Conservation (phyloP, 2,329 filamentous ascomycete genomes). For the Sclerotinia nivalis region DNA sequence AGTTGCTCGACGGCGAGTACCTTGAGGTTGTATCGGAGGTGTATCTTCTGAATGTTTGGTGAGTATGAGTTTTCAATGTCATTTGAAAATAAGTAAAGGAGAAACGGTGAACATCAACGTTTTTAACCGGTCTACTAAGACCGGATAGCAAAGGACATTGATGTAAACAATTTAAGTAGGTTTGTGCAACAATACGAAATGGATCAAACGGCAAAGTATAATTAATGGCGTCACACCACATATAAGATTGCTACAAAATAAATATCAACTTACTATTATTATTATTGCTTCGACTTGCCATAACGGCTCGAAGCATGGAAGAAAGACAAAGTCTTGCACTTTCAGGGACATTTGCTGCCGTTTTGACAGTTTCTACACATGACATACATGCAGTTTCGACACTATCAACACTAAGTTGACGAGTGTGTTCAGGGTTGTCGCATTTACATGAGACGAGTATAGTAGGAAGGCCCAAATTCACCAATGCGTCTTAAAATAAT, state of each 20-base stretch:
- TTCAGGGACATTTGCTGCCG: conserved; percentile 68
- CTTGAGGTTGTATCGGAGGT: conserved; percentile 32
- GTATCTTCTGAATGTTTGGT: conserved; percentile 12
- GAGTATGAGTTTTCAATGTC: background rate
- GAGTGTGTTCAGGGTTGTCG: conserved; percentile 69
- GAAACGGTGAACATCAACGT: background rate
- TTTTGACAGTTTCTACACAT: conserved; percentile 71
- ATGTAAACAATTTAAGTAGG: conserved; percentile 9
- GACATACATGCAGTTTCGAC: conserved; percentile 68
- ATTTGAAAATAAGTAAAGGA: background rate
- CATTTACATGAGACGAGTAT: conserved; percentile 88
- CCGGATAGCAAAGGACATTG: background rate
- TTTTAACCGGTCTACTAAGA: background rate
- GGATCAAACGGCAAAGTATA: conserved; percentile 9
- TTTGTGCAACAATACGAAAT: background rate
- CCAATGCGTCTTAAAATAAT: conserved; percentile 63
- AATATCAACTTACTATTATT: conserved; percentile 54
- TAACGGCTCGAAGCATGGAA: conserved; percentile 70
- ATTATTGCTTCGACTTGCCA: conserved; percentile 52
- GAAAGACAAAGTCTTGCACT: conserved; percentile 75
- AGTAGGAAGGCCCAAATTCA: conserved; percentile 71
- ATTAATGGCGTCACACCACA: conserved; percentile 24
- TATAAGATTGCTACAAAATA: conserved; percentile 6
- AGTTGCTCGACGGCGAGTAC: conserved; percentile 58
- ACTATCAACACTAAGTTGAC: conserved; percentile 68